These are phyloP conservation scores for Trichoderma sp. DNA, from an alignment of 2,329 filamentous ascomycete species.

Conservation along the genomic window DNA sequence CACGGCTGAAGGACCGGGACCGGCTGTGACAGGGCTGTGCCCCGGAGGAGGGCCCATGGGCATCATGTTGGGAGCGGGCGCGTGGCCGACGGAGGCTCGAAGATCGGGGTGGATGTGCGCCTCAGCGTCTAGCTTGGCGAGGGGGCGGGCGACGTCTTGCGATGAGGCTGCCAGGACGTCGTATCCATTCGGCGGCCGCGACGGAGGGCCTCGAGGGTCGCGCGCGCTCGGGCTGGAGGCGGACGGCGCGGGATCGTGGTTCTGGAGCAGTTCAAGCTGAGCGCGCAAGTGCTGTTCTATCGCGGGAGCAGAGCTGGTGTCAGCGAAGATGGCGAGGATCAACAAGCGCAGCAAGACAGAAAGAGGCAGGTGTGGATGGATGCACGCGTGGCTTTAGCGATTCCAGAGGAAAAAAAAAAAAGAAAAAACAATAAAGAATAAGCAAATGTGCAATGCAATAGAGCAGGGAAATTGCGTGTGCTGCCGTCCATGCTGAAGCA, in stretches of 20 bases:
- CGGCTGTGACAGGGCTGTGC: conserved; percentile 36
- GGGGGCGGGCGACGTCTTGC: conserved; percentile 40
- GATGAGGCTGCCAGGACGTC: conserved; percentile 41
- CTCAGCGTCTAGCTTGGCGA: conserved; percentile 44
- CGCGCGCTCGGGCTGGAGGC: conserved; percentile 33
- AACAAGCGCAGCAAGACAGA: background rate
- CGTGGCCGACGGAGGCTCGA: conserved; percentile 38
- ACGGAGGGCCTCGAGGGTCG: conserved; percentile 36
- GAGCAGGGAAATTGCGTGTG: background rate
- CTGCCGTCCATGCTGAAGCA: background rate
- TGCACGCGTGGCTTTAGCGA: background rate
- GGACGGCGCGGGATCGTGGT: conserved; percentile 41
- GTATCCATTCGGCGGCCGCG: conserved; percentile 50
- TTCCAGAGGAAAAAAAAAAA: background rate
- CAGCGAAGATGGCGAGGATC: conserved; percentile 4
- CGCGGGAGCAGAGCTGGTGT: conserved; percentile 17
- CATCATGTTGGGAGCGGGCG: conserved; percentile 42
- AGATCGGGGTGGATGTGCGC: conserved; percentile 53
- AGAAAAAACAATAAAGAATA: background rate
- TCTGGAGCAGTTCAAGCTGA: conserved; percentile 48
- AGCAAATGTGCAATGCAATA: background rate
- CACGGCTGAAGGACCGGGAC: conserved; percentile 32
- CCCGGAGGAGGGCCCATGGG: conserved; percentile 39
- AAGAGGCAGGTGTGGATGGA: background rate
- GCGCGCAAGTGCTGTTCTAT: conserved; percentile 47